Conservation (phyloP, 768 basidiomycete species). For the Kwoniella sp. region DNA sequence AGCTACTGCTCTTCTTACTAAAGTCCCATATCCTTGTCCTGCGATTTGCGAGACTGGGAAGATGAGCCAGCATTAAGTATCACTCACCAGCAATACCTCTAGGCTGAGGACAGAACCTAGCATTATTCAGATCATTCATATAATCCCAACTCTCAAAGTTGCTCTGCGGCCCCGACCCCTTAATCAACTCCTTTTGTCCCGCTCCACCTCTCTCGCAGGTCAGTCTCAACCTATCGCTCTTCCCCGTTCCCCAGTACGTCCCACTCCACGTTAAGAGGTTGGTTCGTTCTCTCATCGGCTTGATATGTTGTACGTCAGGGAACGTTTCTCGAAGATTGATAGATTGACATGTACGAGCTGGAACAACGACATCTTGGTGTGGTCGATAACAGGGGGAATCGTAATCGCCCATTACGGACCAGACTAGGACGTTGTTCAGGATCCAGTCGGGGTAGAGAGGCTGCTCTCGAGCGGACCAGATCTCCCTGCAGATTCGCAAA, state of each 20-base stretch:
- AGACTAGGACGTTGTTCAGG: constrained; percentile 48
- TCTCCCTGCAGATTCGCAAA: constrained; percentile 34
- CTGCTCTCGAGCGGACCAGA: constrained; percentile 47
- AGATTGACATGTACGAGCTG: constrained; percentile 51
- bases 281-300: constrained; percentile 41
- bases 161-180: constrained; percentile 44
- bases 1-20: too few relatives aligned
- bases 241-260: constrained; percentile 56
- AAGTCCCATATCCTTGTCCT: too few relatives aligned
- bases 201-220: constrained; percentile 49
- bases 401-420: constrained; percentile 56
- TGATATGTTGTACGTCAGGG: constrained; percentile 36
- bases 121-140: constrained; percentile 49
- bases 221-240: constrained; percentile 44
- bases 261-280: constrained; percentile 52
- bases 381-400: constrained; percentile 56
- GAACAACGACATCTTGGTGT: constrained; percentile 55
- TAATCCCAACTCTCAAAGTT: constrained; percentile 49
- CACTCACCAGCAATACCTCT: constrained; percentile 51
- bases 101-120: constrained; percentile 54
- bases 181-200: constrained; percentile 36
- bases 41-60: too few relatives aligned
- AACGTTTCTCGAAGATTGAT: constrained; percentile 46
- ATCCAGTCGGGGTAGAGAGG: constrained; percentile 45
- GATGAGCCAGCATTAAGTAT: not conserved